These are phyloP conservation scores for Calonectria pseudoturangicola DNA, from an alignment of 2,329 filamentous ascomycete species.

Conservation along the genomic window DNA sequence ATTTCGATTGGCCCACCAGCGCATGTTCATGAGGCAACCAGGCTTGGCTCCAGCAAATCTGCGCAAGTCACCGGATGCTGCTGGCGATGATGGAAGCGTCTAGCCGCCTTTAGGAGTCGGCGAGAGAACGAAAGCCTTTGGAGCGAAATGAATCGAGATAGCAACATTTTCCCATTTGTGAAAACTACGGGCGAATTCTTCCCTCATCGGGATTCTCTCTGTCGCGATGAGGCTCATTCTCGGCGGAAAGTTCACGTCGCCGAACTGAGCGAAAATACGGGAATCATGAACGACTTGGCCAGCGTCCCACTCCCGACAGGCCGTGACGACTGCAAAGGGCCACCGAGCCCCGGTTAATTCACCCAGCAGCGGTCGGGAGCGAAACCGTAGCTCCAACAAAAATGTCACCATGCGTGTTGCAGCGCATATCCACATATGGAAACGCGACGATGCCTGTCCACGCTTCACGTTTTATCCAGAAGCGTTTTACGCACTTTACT, in stretches of 20 bases:
- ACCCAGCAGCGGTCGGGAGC: neutral
- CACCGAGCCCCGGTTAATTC: neutral
- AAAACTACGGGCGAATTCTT: neutral
- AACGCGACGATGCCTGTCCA: neutral
- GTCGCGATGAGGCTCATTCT: neutral
- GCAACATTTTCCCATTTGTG: neutral
- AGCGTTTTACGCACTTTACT: neutral
- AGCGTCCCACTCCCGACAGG: conserved; percentile 16
- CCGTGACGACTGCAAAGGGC: neutral
- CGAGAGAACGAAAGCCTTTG: neutral
- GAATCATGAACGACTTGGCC: neutral
- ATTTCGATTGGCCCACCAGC: conserved; percentile 11
- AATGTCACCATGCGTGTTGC: conserved; percentile 12
- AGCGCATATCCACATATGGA: conserved; percentile 2
- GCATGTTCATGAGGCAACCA: neutral
- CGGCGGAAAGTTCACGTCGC: neutral
- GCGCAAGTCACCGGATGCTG: neutral
- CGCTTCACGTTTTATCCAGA: neutral
- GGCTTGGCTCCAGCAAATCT: neutral
- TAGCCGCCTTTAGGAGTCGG: neutral
- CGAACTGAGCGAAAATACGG: conserved; percentile 12
- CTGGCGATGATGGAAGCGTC: neutral
- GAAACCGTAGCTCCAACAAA: neutral
- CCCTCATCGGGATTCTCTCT: neutral
- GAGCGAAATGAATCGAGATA: neutral